Evolutionary conservation across 176 grass and related monocot species (phyloP).

Genomic region (Microstegium vimineum): DNA sequence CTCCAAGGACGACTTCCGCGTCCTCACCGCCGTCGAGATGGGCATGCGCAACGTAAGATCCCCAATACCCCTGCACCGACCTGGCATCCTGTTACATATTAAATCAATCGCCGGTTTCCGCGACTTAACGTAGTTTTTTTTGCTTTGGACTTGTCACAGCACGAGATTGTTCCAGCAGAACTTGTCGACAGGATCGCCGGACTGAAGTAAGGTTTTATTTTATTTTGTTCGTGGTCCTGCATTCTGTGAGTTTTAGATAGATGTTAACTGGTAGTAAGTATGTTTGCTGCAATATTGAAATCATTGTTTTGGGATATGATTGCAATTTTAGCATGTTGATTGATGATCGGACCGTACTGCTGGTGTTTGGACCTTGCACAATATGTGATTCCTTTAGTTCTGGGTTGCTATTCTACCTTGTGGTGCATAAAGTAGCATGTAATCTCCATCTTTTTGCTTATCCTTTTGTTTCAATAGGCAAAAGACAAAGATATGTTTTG

Average conservation of each 20-base stretch:
- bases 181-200: conserved; percentile 86
- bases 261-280: neutral
- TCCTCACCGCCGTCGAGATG: conserved; percentile 90
- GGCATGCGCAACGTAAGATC: conserved; percentile 90
- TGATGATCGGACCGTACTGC: neutral
- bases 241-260: neutral
- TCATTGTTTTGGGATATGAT: neutral
- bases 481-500: neutral
- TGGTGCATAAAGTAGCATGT: neutral
- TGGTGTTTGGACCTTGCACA: neutral
- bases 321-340: neutral
- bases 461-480: neutral
- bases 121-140: neutral
- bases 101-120: neutral
- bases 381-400: neutral
- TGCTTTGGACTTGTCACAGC: conserved; percentile 34
- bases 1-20: conserved; percentile 84
- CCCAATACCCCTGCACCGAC: neutral
- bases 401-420: neutral
- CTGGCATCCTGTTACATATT: neutral
- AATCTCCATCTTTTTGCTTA: neutral
- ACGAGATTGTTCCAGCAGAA: conserved; percentile 83
- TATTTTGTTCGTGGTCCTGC: neutral
- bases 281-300: neutral
- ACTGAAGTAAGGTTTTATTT: conserved; percentile 39